Evolutionary conservation across 1,139 yeast species (phyloP), one percentile per base, ranked within the genome.

Genomic region (Candida sp.): DNA sequence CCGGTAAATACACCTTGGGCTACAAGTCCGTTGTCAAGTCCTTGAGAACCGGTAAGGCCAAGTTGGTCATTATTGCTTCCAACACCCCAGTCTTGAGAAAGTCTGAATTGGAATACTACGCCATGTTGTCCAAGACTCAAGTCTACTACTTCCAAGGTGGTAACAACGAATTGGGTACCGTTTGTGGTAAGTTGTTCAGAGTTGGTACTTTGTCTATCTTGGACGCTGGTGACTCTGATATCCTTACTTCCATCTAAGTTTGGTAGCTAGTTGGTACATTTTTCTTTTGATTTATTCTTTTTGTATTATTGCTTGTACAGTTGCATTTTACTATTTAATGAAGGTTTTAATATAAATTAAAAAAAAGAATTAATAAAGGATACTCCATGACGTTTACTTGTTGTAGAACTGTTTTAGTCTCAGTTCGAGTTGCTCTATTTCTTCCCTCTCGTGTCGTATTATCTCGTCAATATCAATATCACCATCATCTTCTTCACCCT

Each of bases 151-250:
- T 93, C 96, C 96, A 90, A 82, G 99, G 98, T 85, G 97, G 98
- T 81, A 93, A 93, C 98, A 93, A 93, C 83, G 98, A 93, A 84
- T 91, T 94, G 75, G 98, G 99, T 85, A 96, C 99, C 72, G 97
- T 97, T 68, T 94, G 98, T 81, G 99, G 99, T 92, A 93, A 90
- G 84, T 92, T 94, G 75, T 94, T 96, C 98, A 93, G 98, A 85
- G 99, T 94, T 71, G 98, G 98, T 84, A 94, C 93, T 72, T 83
- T 94, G 74, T 85, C 98, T 70, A 79, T 96, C 72, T 83, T 93
- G 75, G 99, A 96, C 72, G 98, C 97, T 71, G 99, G 99, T 93
- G 99, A 96, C 86, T 94, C 99, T 70, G 99, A 96, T 82, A 93
- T 96, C 82, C 89, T 94, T 73, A 73, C 89, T 66, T 72, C 84